phyloP scores from a whole-genome alignment of 257 asterid species.

The Jacaranda mimosifolia region DNA sequence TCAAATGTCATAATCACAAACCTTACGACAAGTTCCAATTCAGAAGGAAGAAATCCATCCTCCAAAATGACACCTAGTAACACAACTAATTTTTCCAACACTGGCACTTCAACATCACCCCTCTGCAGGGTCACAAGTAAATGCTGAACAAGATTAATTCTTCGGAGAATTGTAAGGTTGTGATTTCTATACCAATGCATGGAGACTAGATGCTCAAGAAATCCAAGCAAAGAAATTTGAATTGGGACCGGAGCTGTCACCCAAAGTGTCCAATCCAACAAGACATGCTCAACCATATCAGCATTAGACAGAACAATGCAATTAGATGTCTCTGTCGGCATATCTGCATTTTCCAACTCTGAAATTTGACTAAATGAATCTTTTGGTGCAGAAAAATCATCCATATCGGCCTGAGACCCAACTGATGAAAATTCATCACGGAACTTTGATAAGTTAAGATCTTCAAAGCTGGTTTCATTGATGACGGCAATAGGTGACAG shows the following conservation, averaged over 20 bases:
- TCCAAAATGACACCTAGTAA: constrained; percentile 93
- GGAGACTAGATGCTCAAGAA: constrained; percentile 98
- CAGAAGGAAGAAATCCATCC: constrained; percentile 97
- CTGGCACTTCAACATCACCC: constrained; percentile 99
- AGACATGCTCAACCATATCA: constrained; percentile 99
- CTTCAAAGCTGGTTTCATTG: constrained; percentile 76
- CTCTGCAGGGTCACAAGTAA: constrained; percentile 95
- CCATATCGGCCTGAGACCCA: constrained; percentile 92
- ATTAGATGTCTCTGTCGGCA: constrained; percentile 86
- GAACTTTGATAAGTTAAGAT: constrained; percentile 75
- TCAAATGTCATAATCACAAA: constrained; percentile 97
- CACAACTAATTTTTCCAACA: constrained; percentile 89
- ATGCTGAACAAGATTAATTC: constrained; percentile 97
- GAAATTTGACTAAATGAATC: constrained; percentile 88
- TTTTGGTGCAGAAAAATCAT: constrained; percentile 90
- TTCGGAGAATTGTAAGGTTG: constrained; percentile 93
- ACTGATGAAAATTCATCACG: constrained; percentile 88
- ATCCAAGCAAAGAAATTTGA: constrained; percentile 89
- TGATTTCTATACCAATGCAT: constrained; percentile 99
- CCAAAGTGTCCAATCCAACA: constrained; percentile 99
- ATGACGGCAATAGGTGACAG: constrained; percentile 63
- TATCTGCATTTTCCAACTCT: constrained; percentile 86
- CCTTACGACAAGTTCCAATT: constrained; percentile 95
- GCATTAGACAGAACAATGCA: constrained; percentile 96
- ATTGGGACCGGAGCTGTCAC: constrained; percentile 85